Evolutionary conservation across 2,329 filamentous ascomycete species (phyloP).

Genomic region (Neofusicoccum laricinum): DNA sequence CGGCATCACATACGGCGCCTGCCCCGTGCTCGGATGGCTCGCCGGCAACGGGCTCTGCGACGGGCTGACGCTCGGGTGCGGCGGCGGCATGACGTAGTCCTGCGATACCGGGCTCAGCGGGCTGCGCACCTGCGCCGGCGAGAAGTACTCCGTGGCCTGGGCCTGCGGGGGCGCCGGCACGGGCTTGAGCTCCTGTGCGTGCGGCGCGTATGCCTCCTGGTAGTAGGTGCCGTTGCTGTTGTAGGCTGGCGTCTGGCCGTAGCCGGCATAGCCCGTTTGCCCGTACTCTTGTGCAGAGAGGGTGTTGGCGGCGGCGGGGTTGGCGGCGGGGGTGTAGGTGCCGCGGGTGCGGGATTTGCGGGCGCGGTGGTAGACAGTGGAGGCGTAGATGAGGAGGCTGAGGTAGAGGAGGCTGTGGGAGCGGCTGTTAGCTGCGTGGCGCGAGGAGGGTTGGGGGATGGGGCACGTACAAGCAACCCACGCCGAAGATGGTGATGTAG

Average conservation of each 20-base stretch:
- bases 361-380: not conserved
- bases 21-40: not conserved
- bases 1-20: not conserved
- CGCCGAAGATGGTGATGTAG: constrained; percentile 26
- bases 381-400: constrained; percentile 13
- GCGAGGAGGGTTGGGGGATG: not conserved
- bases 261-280: not conserved
- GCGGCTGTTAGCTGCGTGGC: not conserved
- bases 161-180: not conserved
- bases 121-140: not conserved
- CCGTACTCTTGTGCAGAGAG: constrained; percentile 1
- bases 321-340: not conserved
- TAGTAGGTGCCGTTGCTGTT: not conserved
- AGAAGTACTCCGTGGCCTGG: not conserved
- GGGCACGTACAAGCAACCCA: constrained; percentile 34
- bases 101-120: not conserved
- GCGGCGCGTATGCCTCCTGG: not conserved
- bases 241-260: not conserved
- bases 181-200: not conserved
- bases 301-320: not conserved
- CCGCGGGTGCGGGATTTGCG: not conserved
- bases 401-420: constrained; percentile 2
- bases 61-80: not conserved
- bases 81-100: not conserved
- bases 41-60: not conserved